Evolutionary conservation across 169 alveolate species (phyloP).

Genomic region (Plasmodium ovale): DNA sequence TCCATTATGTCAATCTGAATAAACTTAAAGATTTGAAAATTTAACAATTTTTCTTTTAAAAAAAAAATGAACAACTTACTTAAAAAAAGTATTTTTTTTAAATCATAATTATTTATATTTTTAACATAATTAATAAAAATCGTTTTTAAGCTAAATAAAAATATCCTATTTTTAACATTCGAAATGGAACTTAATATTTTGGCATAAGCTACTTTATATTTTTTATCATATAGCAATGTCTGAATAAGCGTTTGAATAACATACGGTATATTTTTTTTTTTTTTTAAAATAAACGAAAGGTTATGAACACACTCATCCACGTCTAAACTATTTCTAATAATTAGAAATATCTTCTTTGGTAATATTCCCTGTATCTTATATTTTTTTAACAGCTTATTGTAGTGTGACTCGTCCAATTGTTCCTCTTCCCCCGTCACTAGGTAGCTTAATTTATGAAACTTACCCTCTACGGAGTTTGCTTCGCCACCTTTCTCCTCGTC

Average conservation of each 20-base stretch:
- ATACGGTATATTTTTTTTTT: conserved; percentile 61
- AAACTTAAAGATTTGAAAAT: conserved; percentile 57
- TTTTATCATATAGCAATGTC: conserved; percentile 56
- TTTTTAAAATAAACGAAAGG: conserved; percentile 48
- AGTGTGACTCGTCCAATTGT: conserved; percentile 26
- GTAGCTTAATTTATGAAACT: conserved; percentile 38
- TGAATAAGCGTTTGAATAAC: conserved; percentile 71
- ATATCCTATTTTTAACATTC: conserved; percentile 43
- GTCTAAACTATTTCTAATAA: conserved; percentile 57
- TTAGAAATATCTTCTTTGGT: conserved; percentile 67
- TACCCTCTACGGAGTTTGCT: conserved; percentile 8
- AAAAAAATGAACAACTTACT: conserved; percentile 44
- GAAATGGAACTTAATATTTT: conserved; percentile 45
- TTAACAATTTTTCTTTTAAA: conserved; percentile 44
- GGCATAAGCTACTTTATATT: conserved; percentile 55
- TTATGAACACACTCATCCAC: conserved; percentile 71
- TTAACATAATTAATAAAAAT: conserved; percentile 63
- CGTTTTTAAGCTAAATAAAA: conserved; percentile 70
- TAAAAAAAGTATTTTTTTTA: conserved; percentile 54
- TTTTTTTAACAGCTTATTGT: conserved; percentile 35
- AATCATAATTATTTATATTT: conserved; percentile 61
- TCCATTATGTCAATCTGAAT: conserved; percentile 33
- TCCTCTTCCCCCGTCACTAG: conserved; percentile 27
- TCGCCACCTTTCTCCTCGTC: neutral
- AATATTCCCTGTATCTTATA: conserved; percentile 69